These are phyloP conservation scores for Prunus mongolica DNA, from an alignment of 306 rosid species.

Conservation along the genomic window DNA sequence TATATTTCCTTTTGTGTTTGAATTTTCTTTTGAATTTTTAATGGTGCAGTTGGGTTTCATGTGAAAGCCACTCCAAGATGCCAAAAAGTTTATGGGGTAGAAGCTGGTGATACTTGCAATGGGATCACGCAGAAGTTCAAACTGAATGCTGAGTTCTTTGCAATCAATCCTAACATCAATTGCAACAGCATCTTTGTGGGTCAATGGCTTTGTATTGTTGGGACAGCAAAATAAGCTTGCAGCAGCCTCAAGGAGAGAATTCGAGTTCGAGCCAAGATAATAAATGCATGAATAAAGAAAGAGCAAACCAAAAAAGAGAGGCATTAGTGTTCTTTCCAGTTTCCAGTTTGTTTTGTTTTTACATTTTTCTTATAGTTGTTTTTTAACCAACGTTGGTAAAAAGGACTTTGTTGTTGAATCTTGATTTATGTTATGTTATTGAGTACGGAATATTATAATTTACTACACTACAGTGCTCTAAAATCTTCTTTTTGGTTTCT, in stretches of 20 bases:
- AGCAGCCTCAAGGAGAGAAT: not conserved
- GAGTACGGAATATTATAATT: too few species aligned
- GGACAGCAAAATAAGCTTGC: not conserved
- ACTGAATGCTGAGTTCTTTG: not conserved
- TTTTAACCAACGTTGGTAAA: not conserved
- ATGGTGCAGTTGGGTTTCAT: not conserved
- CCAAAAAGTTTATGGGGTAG: not conserved
- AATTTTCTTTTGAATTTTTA: not conserved
- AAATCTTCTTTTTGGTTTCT: too few species aligned
- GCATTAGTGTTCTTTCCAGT: not conserved
- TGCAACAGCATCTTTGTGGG: constrained; percentile 7
- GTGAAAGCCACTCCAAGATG: not conserved
- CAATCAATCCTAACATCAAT: constrained; percentile 13
- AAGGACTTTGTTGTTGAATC: too few species aligned
- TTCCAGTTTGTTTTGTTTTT: not conserved
- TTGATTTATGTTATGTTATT: too few species aligned
- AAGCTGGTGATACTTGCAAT: constrained; percentile 4
- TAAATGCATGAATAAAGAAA: not conserved
- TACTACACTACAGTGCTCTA: too few species aligned
- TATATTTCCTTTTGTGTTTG: not conserved
- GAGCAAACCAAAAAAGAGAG: not conserved
- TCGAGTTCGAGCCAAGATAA: not conserved
- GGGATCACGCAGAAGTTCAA: not conserved
- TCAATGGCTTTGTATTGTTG: constrained; percentile 16
- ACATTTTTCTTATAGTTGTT: not conserved